Evolutionary conservation across 1,139 yeast genomes (phyloP), one percentile per base, ranked within the genome.

Genomic region (Scheffersomyces illinoinensis): DNA sequence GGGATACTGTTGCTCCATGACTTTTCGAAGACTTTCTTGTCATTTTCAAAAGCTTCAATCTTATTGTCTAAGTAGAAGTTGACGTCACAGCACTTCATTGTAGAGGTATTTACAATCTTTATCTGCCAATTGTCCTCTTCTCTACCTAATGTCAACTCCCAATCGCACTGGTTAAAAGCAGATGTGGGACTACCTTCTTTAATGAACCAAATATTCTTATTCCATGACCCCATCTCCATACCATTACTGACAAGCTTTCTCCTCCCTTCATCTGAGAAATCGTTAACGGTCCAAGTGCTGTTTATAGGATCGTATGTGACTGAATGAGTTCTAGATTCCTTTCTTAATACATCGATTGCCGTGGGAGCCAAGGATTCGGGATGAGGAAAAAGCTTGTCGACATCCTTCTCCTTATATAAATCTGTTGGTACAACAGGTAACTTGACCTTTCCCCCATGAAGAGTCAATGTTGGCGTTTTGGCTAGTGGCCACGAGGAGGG

Each of bases 401-500:
- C 23, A 12, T 48, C 50, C 18, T 20, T 21, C 23, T 21, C 50
- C 23, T 20, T 20, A 21, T 48, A 48, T 18, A 20, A 12, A 18
- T 48, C 50, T 24, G 17, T 21, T 20, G 50, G 50, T 14, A 24
- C 24, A 48, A 48, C 7, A 7, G 50, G 50, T 24, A 48, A 48
- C 23, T 20, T 20, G 23, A 48, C 5, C 21, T 21, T 20, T 12
- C 50, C 50, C 17, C 50, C 50, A 48, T 48, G 23, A 10, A 48
- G 50, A 21, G 21, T 48, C 50, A 48, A 48, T 14, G 50, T 48
- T 7, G 50, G 50, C 12, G 50, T 48, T 24, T 48, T 51, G 5
- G 63, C 72, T 0, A 73, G 65, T 49, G 82, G 82, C 82, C 82
- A 78, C 50, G 71, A 69, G 56, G 76, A 78, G 14, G 82, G 82